A percentile compares a stretch with the other conserved stretches of the same genome.
Evolutionary conservation across 139 green algal species (phyloP).

Genomic region (Pseudopediastrum boryanum): DNA sequence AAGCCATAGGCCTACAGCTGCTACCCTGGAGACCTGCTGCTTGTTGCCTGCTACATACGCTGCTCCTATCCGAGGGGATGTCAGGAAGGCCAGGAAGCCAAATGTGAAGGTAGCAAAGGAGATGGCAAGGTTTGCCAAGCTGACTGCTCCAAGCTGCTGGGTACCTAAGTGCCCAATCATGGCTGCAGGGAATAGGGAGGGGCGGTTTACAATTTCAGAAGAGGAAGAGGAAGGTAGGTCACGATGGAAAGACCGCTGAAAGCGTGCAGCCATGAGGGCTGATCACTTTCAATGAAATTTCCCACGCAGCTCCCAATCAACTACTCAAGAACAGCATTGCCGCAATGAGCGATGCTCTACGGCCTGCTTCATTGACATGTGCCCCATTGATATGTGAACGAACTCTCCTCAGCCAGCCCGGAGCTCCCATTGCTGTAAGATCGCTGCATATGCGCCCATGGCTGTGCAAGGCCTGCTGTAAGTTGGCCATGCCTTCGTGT

Average conservation of each 20-base stretch:
- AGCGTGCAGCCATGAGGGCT: not conserved
- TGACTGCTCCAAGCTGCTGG: slow-evolving; percentile 62
- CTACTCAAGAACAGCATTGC: not conserved
- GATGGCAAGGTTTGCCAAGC: slow-evolving; percentile 55
- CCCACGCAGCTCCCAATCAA: not conserved
- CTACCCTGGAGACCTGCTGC: slow-evolving; percentile 39
- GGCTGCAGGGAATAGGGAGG: slow-evolving; percentile 40
- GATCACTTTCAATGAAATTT: not conserved
- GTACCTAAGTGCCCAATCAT: slow-evolving; percentile 65
- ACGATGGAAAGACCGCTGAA: not conserved
- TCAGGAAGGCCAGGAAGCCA: slow-evolving; percentile 70
- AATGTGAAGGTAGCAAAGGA: slow-evolving; percentile 67
- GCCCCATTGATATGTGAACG: no score
- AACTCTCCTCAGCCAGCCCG: no score
- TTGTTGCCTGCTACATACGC: slow-evolving; percentile 49
- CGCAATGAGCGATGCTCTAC: not conserved
- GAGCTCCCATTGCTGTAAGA: no score
- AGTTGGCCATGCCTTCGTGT: no score
- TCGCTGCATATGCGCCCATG: no score
- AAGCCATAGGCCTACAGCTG: slow-evolving; percentile 55
- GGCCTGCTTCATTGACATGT: no score
- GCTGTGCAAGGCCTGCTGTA: no score
- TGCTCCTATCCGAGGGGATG: slow-evolving; percentile 60
- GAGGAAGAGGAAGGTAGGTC: not conserved
- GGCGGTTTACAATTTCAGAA: not conserved